phyloP scores from a whole-genome alignment of 176 grass and related monocot genomes.

The Paspalum vaginatum region DNA sequence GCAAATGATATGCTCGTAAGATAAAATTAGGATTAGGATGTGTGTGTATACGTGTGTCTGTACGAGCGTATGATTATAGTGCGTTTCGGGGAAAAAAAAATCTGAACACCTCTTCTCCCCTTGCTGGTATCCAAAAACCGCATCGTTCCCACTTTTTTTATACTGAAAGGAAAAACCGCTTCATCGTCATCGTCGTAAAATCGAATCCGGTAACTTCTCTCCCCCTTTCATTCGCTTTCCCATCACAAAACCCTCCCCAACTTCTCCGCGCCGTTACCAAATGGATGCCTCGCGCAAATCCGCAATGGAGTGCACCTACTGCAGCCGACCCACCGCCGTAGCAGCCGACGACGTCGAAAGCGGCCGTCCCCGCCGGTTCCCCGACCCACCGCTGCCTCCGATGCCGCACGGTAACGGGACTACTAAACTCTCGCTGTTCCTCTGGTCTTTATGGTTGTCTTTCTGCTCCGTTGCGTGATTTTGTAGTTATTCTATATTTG shows the following conservation, averaged over 20 bases:
- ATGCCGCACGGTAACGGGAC: background rate
- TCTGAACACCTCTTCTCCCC: too few species aligned
- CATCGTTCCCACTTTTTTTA: too few species aligned
- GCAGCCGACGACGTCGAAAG: background rate
- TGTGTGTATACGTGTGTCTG: too few species aligned
- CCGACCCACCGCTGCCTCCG: background rate
- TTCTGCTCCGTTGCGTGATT: background rate
- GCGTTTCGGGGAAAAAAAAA: too few species aligned
- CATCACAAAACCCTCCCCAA: background rate
- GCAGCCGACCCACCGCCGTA: background rate
- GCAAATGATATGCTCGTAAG: too few species aligned
- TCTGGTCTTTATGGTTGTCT: background rate
- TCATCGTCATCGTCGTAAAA: background rate
- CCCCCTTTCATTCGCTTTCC: background rate
- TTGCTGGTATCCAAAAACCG: too few species aligned
- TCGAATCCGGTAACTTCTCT: background rate
- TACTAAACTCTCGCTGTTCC: background rate
- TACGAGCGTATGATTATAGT: too few species aligned
- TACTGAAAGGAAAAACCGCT: background rate
- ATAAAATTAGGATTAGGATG: too few species aligned
- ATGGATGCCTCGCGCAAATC: background rate
- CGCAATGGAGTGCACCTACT: slow-evolving; percentile 25
- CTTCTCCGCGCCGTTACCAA: background rate
- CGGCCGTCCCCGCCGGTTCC: background rate
- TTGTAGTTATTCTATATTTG: background rate